Evolutionary conservation across 2,329 filamentous ascomycete species (phyloP).

Genomic region (Cordyceps cicadae): DNA sequence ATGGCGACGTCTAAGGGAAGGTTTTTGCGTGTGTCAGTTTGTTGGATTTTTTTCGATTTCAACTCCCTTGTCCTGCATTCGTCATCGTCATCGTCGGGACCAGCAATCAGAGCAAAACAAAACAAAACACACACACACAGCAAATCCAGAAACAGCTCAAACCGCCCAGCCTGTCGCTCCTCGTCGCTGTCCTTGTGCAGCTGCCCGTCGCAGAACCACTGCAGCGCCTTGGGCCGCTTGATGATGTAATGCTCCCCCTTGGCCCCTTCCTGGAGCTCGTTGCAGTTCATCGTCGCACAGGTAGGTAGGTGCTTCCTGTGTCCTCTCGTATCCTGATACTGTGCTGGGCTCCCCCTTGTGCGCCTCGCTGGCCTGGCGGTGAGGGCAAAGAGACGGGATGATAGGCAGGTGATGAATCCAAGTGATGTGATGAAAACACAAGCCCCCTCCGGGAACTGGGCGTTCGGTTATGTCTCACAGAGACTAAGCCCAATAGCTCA

Average conservation of each 20-base stretch:
- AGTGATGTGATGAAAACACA: not conserved
- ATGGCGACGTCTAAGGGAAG: constrained; percentile 39
- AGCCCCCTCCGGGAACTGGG: not conserved
- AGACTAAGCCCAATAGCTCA: not conserved
- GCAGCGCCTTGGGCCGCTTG: constrained; percentile 31
- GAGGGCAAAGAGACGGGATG: not conserved
- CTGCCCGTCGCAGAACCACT: constrained; percentile 37
- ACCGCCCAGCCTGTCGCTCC: constrained; percentile 36
- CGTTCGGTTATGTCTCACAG: not conserved
- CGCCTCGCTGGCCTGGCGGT: not conserved
- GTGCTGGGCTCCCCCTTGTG: no score
- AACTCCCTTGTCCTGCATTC: no score
- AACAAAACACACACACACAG: constrained; percentile 31
- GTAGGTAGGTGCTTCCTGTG: not conserved
- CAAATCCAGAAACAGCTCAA: constrained; percentile 42
- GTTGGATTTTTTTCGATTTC: no score
- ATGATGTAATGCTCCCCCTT: constrained; percentile 26
- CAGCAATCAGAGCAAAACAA: no score
- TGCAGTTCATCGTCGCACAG: constrained; percentile 28
- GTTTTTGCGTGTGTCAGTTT: no score
- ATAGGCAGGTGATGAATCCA: not conserved
- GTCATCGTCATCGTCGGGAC: no score
- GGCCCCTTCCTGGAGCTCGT: constrained; percentile 26
- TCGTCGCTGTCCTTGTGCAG: constrained; percentile 34
- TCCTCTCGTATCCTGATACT: not conserved